phyloP scores from a whole-genome alignment of 257 asterid species.

The Scutellaria minor region DNA sequence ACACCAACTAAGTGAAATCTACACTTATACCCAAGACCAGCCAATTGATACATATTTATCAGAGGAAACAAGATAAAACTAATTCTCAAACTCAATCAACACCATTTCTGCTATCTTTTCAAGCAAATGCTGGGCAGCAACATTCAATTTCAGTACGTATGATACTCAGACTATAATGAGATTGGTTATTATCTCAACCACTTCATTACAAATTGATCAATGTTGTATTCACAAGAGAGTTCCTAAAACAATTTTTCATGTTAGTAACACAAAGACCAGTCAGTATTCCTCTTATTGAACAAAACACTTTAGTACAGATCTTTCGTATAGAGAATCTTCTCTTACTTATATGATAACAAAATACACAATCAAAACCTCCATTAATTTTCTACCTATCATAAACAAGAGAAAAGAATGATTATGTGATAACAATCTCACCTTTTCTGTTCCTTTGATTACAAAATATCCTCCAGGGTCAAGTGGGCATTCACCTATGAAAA shows the following conservation, averaged over 20 bases:
- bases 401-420: conserved; percentile 31
- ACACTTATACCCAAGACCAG: neutral
- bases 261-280: conserved; percentile 2
- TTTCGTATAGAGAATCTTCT: neutral
- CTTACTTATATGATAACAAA: conserved; percentile 12
- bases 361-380: neutral
- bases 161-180: neutral
- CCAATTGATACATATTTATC: conserved; percentile 7
- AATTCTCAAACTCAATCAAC: neutral
- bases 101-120: neutral
- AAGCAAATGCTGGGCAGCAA: conserved; percentile 13
- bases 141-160: neutral
- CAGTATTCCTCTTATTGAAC: conserved; percentile 19
- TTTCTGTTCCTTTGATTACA: conserved; percentile 83
- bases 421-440: conserved; percentile 55
- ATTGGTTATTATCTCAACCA: conserved; percentile 10
- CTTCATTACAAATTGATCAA: neutral
- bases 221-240: neutral
- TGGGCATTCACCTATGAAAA: conserved; percentile 87
- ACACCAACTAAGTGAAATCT: neutral
- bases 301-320: conserved; percentile 6
- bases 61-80: neutral
- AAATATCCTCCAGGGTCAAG: conserved; percentile 98
- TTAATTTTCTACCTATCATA: conserved; percentile 22
- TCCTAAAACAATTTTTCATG: neutral